phyloP scores from a whole-genome alignment of 2,329 filamentous ascomycete species.

The Didymella arachidicola region DNA sequence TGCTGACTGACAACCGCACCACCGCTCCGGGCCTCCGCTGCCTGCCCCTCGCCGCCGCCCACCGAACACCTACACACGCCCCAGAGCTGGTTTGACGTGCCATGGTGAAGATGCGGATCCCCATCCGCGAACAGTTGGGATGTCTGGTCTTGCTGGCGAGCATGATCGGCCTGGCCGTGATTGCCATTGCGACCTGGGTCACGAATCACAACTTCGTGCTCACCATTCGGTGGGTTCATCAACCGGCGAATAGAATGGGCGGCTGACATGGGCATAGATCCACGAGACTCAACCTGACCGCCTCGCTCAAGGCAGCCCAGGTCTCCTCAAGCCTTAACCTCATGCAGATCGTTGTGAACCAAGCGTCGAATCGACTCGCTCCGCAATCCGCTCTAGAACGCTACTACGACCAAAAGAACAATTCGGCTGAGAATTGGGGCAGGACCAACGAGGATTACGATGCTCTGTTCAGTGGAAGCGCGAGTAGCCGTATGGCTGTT shows the following conservation, averaged over 20 bases:
- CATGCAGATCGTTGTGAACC: conserved; percentile 75
- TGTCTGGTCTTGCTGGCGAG: conserved; percentile 79
- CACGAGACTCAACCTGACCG: conserved; percentile 75
- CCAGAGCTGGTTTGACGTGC: conserved; percentile 14
- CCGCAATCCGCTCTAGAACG: conserved; percentile 61
- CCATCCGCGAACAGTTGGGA: conserved; percentile 86
- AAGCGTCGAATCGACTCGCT: conserved; percentile 70
- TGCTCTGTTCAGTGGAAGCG: conserved; percentile 71
- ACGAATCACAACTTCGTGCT: conserved; percentile 24
- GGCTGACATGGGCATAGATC: conserved; percentile 47
- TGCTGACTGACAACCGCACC: conserved; percentile 29
- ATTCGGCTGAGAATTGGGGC: conserved; percentile 62
- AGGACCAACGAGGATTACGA: conserved; percentile 69
- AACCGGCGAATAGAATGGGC: neutral
- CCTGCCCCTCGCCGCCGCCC: conserved; percentile 6
- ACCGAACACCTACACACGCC: neutral
- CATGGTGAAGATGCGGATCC: conserved; percentile 74
- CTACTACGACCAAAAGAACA: conserved; percentile 50
- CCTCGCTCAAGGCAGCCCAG: conserved; percentile 85
- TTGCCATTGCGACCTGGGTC: conserved; percentile 76
- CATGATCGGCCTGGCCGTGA: conserved; percentile 76
- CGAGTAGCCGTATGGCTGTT: conserved; percentile 61
- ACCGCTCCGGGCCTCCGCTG: conserved; percentile 16
- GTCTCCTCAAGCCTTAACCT: conserved; percentile 80
- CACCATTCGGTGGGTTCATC: conserved; percentile 16